A percentile compares a stretch with the other conserved stretches of the same genome.
These are phyloP conservation scores for Carex cristatella DNA, from an alignment of 176 grass and related monocot genomes.

Conservation along the genomic window DNA sequence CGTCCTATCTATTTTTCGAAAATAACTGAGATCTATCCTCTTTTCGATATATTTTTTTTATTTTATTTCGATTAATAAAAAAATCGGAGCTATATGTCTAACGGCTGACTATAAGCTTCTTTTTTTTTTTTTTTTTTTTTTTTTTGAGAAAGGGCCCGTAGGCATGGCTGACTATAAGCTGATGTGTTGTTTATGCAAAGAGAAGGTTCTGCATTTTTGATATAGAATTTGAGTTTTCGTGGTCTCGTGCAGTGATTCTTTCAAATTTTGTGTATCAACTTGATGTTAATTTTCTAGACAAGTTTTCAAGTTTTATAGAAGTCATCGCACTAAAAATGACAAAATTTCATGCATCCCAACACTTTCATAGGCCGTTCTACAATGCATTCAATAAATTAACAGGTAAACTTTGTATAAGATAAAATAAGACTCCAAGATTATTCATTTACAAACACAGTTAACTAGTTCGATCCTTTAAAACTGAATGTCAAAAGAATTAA, in stretches of 20 bases:
- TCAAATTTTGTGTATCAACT: background rate
- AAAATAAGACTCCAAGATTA: background rate
- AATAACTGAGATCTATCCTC: no score
- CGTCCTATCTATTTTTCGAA: no score
- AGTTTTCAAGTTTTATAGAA: no score
- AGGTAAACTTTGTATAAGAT: background rate
- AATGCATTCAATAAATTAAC: background rate
- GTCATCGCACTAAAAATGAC: no score
- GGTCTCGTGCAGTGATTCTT: background rate
- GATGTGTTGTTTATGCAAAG: background rate
- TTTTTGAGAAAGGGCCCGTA: no score
- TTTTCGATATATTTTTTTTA: no score
- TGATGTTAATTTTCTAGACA: no score
- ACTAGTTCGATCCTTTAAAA: background rate
- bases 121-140: no score
- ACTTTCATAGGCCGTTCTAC: background rate
- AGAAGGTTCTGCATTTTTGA: background rate
- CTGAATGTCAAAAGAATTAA: background rate
- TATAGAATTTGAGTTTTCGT: background rate
- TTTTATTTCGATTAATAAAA: no score
- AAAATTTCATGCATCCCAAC: background rate
- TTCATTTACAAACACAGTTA: conserved; percentile 13
- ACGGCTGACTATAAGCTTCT: no score
- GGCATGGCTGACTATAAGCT: background rate
- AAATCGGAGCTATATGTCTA: no score